Evolutionary conservation across 768 basidiomycete species (phyloP), one percentile per base, ranked within the genome.

Genomic region (Harrya chromipes): DNA sequence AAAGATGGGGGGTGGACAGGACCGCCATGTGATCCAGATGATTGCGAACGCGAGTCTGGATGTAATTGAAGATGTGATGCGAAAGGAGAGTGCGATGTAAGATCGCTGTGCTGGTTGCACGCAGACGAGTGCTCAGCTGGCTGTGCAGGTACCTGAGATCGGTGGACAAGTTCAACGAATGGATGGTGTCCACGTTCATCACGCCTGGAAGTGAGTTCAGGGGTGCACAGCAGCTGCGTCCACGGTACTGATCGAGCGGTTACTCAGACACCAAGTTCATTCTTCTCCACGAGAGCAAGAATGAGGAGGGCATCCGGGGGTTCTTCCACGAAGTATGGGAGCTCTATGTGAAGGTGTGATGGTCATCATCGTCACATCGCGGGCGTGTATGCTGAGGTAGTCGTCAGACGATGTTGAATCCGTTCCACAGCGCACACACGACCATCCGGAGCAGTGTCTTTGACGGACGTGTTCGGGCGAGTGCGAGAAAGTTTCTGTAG

Each of bases 241-340:
- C 40, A 55, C 65, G 43, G 55, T 17, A 38, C 45, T 50, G 38
- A 47, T 23, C 41, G 34, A 27, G 4, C 6, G 29, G 3, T 24
- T 43, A 38, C 16, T 26, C 64, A 98, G 97, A 94, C 67, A 90
- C 91, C 74, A 98, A 97, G 70, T 90, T 99, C 67, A 75, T 99
- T 45, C 73, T 99, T 49, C 73, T 99, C 49, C 97, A 98, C 70
- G 97, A 98, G 69, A 78, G 78, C 8, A 95, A 92, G 78, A 97
- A 97, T 71, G 95, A 99, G 70, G 97, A 98, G 43, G 94, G 95
- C 5, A 97, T 98, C 67, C 81, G 86, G 45, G 69, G 78, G 47
- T 99, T 99, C 76, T 89, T 99, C 62, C 82, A 81, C 61, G 97
- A 98, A 9, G 85, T 95, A 24, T 99, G 97, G 95, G 97, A 99